These are phyloP conservation scores for Grosmannia huntii DNA, from an alignment of 2,329 filamentous ascomycete genomes.

Conservation along the genomic window DNA sequence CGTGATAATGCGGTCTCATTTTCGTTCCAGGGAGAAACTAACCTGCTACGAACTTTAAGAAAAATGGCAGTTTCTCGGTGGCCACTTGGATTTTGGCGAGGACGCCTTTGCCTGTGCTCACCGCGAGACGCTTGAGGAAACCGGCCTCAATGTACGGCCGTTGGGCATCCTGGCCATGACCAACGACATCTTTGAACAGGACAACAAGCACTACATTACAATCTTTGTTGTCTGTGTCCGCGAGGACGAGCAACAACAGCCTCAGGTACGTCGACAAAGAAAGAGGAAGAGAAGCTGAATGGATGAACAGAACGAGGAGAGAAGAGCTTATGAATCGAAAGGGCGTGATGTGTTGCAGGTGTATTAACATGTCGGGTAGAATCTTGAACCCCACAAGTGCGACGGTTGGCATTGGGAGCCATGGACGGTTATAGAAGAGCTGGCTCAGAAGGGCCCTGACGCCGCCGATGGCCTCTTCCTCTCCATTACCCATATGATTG, in stretches of 20 bases:
- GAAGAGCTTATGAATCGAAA: too few relatives aligned
- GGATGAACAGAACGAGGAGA: neutral
- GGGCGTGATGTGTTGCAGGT: neutral
- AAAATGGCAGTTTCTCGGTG: constrained; percentile 54
- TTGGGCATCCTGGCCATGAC: constrained; percentile 46
- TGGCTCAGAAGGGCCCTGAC: constrained; percentile 18
- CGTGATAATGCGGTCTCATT: neutral
- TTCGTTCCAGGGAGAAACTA: neutral
- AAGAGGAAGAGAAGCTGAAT: neutral
- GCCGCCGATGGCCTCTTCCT: constrained; percentile 23
- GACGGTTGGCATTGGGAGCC: constrained; percentile 34
- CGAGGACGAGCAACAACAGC: constrained; percentile 31
- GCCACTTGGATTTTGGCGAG: constrained; percentile 62
- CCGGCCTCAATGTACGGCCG: constrained; percentile 43
- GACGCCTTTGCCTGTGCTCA: constrained; percentile 46
- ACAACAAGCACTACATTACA: constrained; percentile 63
- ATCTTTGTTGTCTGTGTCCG: constrained; percentile 49
- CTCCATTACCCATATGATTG: constrained; percentile 24
- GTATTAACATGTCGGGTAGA: constrained; percentile 15
- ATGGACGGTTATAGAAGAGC: constrained; percentile 28
- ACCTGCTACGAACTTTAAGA: constrained; percentile 9
- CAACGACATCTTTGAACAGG: constrained; percentile 49
- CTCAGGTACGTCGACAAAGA: constrained; percentile 34
- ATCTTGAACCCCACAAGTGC: constrained; percentile 38
- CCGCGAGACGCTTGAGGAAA: constrained; percentile 60